phyloP scores from a whole-genome alignment of 2,329 filamentous ascomycete species.

The Trichocomaceae sp. region DNA sequence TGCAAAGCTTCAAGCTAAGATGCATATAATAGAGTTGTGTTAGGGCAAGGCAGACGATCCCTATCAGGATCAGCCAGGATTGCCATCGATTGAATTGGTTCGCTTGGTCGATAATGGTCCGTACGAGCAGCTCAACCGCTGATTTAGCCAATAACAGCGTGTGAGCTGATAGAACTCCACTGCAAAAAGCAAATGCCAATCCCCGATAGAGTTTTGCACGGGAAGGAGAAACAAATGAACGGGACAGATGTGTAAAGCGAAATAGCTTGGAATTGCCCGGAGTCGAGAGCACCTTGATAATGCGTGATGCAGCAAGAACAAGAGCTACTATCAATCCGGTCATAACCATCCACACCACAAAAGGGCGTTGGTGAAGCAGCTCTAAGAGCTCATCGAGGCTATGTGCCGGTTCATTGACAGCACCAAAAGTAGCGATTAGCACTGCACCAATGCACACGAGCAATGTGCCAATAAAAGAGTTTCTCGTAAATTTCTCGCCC shows the following conservation, averaged over 20 bases:
- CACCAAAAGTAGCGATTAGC: slow-evolving; percentile 87
- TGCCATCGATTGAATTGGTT: slow-evolving; percentile 97
- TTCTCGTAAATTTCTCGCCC: slow-evolving; percentile 86
- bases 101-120: slow-evolving; percentile 72
- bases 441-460: slow-evolving; percentile 84
- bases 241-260: slow-evolving; percentile 41
- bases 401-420: slow-evolving; percentile 88
- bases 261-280: slow-evolving; percentile 28
- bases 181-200: slow-evolving; percentile 80
- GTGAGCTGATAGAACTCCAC: slow-evolving; percentile 89
- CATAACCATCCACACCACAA: slow-evolving; percentile 81
- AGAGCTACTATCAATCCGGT: slow-evolving; percentile 66
- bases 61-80: slow-evolving; percentile 83
- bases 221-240: slow-evolving; percentile 43
- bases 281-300: slow-evolving; percentile 34
- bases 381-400: slow-evolving; percentile 72
- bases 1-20: slow-evolving; percentile 85
- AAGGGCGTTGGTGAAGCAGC: slow-evolving; percentile 66
- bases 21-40: slow-evolving; percentile 94
- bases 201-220: slow-evolving; percentile 71
- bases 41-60: slow-evolving; percentile 72
- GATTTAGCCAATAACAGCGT: slow-evolving; percentile 91
- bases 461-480: slow-evolving; percentile 83
- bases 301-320: slow-evolving; percentile 55
- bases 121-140: slow-evolving; percentile 86